Conservation (phyloP, 2,329 filamentous ascomycete genomes). For the Calonectria leucothoes region DNA sequence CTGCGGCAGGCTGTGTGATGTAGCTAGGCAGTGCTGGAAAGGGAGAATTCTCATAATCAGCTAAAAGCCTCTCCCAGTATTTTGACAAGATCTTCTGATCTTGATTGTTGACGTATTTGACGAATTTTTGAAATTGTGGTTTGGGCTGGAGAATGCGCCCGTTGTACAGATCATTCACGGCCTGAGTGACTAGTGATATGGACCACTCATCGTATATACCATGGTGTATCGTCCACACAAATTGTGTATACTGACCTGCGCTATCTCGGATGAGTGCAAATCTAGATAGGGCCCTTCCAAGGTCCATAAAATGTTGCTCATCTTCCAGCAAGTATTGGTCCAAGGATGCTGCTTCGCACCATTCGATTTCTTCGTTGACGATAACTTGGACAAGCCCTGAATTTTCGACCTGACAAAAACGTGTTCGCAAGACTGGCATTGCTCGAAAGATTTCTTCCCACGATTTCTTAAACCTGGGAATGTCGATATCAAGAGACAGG, state of each 20-base stretch:
- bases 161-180: constrained; percentile 20
- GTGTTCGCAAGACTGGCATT: constrained; percentile 54
- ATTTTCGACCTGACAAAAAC: not conserved
- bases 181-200: constrained; percentile 26
- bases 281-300: constrained; percentile 12
- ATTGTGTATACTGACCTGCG: not conserved
- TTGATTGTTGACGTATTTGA: constrained; percentile 5
- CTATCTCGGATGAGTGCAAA: not conserved
- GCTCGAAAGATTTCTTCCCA: constrained; percentile 20
- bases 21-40: constrained; percentile 7
- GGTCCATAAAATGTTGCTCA: not conserved
- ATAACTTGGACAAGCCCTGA: constrained; percentile 18
- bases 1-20: not conserved
- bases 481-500: constrained; percentile 10
- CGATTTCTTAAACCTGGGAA: constrained; percentile 17
- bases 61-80: constrained; percentile 12
- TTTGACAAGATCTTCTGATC: not conserved
- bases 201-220: constrained; percentile 45
- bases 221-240: constrained; percentile 44
- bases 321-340: constrained; percentile 9
- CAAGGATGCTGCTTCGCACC: not conserved
- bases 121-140: constrained; percentile 1
- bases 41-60: not conserved
- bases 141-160: not conserved
- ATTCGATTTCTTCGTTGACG: not conserved